Conservation (phyloP, 2,329 filamentous ascomycete genomes). For the Paraphaeosphaeria minitans region DNA sequence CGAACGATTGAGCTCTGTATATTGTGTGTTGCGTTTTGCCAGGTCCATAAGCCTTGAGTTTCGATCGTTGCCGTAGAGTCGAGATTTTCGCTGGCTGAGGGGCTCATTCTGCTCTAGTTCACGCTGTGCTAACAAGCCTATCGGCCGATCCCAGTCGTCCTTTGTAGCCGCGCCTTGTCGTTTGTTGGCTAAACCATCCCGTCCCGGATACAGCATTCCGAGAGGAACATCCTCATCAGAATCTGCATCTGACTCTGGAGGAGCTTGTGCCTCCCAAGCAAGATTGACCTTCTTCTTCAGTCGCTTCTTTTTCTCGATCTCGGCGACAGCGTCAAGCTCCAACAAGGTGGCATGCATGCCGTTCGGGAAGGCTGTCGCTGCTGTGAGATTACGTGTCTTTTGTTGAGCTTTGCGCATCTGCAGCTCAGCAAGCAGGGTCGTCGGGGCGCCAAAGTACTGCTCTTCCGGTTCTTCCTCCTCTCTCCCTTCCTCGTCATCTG, state of each 20-base stretch:
- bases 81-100: slow-evolving; percentile 74
- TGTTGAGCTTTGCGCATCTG: slow-evolving; percentile 90
- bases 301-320: slow-evolving; percentile 78
- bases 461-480: slow-evolving; percentile 47
- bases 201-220: slow-evolving; percentile 74
- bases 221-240: slow-evolving; percentile 83
- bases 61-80: slow-evolving; percentile 66
- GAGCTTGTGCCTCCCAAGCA: slow-evolving; percentile 79
- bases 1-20: slow-evolving; percentile 20
- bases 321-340: slow-evolving; percentile 86
- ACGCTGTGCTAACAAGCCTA: slow-evolving; percentile 78
- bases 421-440: slow-evolving; percentile 88
- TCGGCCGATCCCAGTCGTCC: slow-evolving; percentile 62
- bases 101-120: slow-evolving; percentile 94
- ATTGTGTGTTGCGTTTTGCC: slow-evolving; percentile 25
- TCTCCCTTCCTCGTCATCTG: slow-evolving; percentile 44
- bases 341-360: slow-evolving; percentile 92
- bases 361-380: slow-evolving; percentile 66
- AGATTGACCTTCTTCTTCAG: slow-evolving; percentile 78
- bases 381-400: slow-evolving; percentile 75
- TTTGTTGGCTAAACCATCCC: slow-evolving; percentile 57
- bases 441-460: slow-evolving; percentile 73
- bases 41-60: slow-evolving; percentile 33
- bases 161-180: slow-evolving; percentile 50
- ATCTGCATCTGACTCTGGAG: slow-evolving; percentile 46